These are phyloP conservation scores for Gliomastix tumulicola DNA, from an alignment of 2,329 filamentous ascomycete genomes.

Conservation along the genomic window DNA sequence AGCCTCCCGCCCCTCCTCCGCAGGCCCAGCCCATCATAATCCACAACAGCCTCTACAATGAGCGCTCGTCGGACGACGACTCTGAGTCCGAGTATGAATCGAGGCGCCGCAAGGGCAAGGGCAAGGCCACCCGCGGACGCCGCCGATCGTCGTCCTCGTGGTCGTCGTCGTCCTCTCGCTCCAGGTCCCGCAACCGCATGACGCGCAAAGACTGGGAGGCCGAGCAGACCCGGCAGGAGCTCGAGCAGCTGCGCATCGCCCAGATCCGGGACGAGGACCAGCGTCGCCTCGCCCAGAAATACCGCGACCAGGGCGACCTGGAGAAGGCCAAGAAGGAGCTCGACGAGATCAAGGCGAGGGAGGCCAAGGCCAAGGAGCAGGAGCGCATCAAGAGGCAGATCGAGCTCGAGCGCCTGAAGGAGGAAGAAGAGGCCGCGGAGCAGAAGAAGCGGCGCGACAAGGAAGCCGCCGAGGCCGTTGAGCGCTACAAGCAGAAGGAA, in stretches of 20 bases:
- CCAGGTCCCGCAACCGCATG: constrained; percentile 14
- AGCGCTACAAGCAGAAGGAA: constrained; percentile 42
- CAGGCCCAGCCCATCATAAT: constrained; percentile 43
- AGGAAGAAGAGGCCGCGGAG: constrained; percentile 35
- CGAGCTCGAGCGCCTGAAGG: constrained; percentile 38
- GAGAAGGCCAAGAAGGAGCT: constrained; percentile 40
- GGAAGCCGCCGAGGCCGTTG: constrained; percentile 41
- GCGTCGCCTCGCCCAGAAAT: constrained; percentile 25
- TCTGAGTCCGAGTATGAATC: constrained; percentile 18
- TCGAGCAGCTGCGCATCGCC: constrained; percentile 33
- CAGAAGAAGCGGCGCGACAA: constrained; percentile 35
- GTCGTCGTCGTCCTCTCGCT: constrained; percentile 25
- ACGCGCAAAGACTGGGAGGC: constrained; percentile 34
- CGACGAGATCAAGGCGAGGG: constrained; percentile 34
- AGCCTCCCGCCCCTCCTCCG: constrained; percentile 16
- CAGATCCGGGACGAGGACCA: constrained; percentile 27
- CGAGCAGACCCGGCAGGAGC: constrained; percentile 30
- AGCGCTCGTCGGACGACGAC: constrained; percentile 37
- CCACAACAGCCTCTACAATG: constrained; percentile 48
- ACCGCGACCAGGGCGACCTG: constrained; percentile 39
- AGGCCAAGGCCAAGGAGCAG: constrained; percentile 41
- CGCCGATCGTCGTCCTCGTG: constrained; percentile 22
- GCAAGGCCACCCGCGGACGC: constrained; percentile 9
- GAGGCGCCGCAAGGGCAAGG: constrained; percentile 12
- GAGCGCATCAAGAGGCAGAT: constrained; percentile 45